A percentile compares a stretch with the other conserved stretches of the same genome.
Conservation (phyloP, 2,329 filamentous ascomycete species). For the Aureobasidium uvarum region DNA sequence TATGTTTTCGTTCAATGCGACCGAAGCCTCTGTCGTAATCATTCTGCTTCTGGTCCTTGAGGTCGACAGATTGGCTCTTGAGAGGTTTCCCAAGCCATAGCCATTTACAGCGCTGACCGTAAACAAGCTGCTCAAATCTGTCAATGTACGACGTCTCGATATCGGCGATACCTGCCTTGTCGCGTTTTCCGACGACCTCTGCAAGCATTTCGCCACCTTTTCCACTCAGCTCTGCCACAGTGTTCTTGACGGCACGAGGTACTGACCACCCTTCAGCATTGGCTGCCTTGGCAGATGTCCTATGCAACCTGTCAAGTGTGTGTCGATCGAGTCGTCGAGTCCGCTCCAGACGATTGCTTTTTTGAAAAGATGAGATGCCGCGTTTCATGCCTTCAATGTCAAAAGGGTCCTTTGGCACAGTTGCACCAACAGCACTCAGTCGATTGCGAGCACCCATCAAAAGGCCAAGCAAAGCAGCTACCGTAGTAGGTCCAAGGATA, state of each 20-base stretch:
- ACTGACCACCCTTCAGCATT: conserved; percentile 87
- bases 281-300: conserved; percentile 83
- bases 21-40: conserved; percentile 48
- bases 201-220: conserved; percentile 93
- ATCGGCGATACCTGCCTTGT: conserved; percentile 86
- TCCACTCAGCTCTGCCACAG: conserved; percentile 87
- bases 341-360: conserved; percentile 74
- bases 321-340: conserved; percentile 78
- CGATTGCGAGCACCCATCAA: conserved; percentile 88
- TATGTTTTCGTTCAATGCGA: conserved; percentile 51
- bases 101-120: conserved; percentile 86
- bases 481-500: conserved; percentile 86
- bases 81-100: conserved; percentile 89
- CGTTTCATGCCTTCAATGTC: conserved; percentile 79
- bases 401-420: conserved; percentile 87
- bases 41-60: conserved; percentile 57
- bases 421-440: conserved; percentile 77
- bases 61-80: conserved; percentile 49
- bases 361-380: conserved; percentile 85
- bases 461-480: conserved; percentile 81
- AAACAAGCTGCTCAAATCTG: conserved; percentile 71
- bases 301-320: conserved; percentile 77
- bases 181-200: conserved; percentile 80
- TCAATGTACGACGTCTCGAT: conserved; percentile 91
- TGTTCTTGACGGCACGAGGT: conserved; percentile 92